A percentile compares a stretch with the other conserved stretches of the same genome.
Evolutionary conservation across 345 rosid genomes (phyloP).

Genomic region (Ceriops tagal): DNA sequence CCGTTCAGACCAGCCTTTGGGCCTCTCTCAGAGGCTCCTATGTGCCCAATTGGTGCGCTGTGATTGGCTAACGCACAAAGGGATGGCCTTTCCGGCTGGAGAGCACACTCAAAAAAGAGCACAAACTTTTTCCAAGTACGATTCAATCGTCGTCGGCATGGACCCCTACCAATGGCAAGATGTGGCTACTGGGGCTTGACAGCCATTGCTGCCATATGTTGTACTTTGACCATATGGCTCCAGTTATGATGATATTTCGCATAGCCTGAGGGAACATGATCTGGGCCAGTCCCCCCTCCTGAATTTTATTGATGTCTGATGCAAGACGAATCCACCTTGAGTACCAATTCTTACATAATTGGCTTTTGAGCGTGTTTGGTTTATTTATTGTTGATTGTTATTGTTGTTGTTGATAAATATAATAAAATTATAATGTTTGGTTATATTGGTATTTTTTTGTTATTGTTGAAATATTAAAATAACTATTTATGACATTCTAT

Average conservation of each 20-base stretch:
- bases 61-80: constrained; percentile 11
- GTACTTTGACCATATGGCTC: background rate
- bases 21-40: constrained; percentile 17
- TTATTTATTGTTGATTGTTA: too few relatives aligned
- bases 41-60: constrained; percentile 10
- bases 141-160: background rate
- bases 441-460: too few relatives aligned
- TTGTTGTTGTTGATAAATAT: too few relatives aligned
- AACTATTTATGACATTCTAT: too few relatives aligned
- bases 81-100: constrained; percentile 1
- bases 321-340: too few relatives aligned
- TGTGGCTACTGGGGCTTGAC: constrained; percentile 11
- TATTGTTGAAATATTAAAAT: too few relatives aligned
- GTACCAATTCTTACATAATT: too few relatives aligned
- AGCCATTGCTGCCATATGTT: background rate
- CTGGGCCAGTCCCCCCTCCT: constrained; percentile 1
- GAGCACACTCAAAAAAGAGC: constrained; percentile 16
- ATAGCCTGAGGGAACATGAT: background rate
- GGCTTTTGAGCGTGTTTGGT: too few relatives aligned
- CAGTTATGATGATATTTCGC: constrained; percentile 8
- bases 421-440: too few relatives aligned
- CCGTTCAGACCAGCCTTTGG: background rate
- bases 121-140: background rate
- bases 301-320: background rate
- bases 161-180: constrained; percentile 10